These are phyloP conservation scores for Massospora cicadina DNA, from an alignment of 371 early-diverging fungal genomes.

Conservation along the genomic window DNA sequence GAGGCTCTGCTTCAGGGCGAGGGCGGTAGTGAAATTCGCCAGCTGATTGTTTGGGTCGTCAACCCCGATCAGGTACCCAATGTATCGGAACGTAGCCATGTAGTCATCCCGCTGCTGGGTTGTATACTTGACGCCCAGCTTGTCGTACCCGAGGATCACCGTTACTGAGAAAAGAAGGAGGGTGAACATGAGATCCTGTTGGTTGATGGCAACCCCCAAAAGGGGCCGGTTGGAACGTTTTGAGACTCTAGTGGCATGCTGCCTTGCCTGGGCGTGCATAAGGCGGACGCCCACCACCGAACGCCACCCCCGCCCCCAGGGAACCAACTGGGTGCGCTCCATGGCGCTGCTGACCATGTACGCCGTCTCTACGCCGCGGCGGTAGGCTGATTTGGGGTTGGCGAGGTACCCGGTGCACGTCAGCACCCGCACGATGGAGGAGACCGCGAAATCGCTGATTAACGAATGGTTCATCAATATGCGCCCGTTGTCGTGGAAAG, in stretches of 20 bases:
- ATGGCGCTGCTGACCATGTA: neutral
- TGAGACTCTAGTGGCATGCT: neutral
- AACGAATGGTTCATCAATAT: neutral
- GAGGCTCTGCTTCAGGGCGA: neutral
- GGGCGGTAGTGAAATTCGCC: neutral
- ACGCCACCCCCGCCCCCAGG: neutral
- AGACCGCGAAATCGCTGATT: neutral
- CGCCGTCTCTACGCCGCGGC: neutral
- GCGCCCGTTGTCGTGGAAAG: too few species aligned
- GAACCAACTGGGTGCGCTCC: neutral
- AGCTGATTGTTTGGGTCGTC: neutral
- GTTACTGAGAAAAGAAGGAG: neutral
- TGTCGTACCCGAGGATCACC: neutral
- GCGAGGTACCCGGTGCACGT: neutral
- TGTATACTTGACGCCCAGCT: neutral
- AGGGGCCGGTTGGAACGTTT: too few species aligned
- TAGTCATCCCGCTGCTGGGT: neutral
- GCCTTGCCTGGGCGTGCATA: conserved; percentile 1
- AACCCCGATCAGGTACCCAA: neutral
- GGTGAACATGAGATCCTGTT: neutral
- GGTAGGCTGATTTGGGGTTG: too few species aligned
- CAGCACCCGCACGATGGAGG: neutral
- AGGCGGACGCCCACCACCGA: neutral
- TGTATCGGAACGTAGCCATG: neutral
- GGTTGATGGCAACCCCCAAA: neutral